phyloP scores from a whole-genome alignment of 176 grass and related monocot species.

The Lolium perenne region DNA sequence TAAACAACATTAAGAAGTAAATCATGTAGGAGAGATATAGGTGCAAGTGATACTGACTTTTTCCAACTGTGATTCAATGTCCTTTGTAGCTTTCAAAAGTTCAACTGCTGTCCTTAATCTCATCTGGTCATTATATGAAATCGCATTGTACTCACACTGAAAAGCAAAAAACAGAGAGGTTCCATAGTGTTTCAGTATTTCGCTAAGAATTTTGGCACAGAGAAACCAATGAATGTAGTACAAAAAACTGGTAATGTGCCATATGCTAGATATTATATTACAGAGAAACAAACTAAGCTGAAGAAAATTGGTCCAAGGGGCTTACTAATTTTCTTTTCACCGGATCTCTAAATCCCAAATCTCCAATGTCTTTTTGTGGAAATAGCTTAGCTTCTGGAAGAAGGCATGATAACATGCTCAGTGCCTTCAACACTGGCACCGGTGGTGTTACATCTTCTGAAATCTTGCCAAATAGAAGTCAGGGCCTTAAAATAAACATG shows the following conservation, averaged over 20 bases:
- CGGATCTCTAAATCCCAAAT: conserved; percentile 93
- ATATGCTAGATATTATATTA: conserved; percentile 30
- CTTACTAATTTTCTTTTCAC: conserved; percentile 87
- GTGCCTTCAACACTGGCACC: conserved; percentile 69
- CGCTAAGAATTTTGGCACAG: neutral
- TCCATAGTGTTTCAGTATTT: conserved; percentile 16
- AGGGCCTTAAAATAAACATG: conserved; percentile 39
- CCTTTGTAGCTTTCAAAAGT: conserved; percentile 84
- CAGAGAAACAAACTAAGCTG: conserved; percentile 18
- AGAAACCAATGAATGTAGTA: conserved; percentile 19
- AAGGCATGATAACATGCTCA: conserved; percentile 84
- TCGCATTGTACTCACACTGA: conserved; percentile 89
- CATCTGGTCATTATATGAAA: conserved; percentile 90
- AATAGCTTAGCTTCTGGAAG: conserved; percentile 95
- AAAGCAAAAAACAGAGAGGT: conserved; percentile 42
- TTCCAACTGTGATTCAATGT: conserved; percentile 88
- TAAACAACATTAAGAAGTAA: conserved; percentile 16
- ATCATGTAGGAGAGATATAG: conserved; percentile 13
- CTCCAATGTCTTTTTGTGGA: conserved; percentile 89
- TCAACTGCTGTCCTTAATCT: conserved; percentile 91
- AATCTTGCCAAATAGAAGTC: conserved; percentile 82
- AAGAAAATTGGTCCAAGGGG: conserved; percentile 33
- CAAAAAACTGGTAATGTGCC: conserved; percentile 25
- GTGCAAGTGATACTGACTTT: conserved; percentile 47
- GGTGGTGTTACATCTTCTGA: conserved; percentile 96